Base-by-base conservation (phyloP, 257 asterid genomes). In the Solanum virginianum region DNA sequence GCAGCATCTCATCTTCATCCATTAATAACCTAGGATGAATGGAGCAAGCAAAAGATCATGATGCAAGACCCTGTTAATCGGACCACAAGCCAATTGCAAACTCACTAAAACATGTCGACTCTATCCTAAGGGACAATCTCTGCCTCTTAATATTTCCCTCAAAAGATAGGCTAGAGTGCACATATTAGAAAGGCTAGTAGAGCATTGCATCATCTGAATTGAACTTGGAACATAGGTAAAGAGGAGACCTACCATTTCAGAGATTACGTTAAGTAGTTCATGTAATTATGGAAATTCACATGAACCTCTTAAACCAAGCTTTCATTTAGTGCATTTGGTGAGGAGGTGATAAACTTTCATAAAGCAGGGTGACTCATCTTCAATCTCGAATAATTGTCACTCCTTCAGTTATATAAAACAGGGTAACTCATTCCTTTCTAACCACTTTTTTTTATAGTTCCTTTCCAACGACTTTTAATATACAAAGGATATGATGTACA, bases 401-500 rank as follows among this genome's bases (percentile, higher is more conserved):
- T 49, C 15, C 14, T 4, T 49, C 82, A 49, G 62, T 49, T 24
- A 49, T 24, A 49, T 54, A 77, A 77, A 75, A 54, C 43, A 77
- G 82, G 41, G 60, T 1, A 45, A 74, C 41, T 47, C 41, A 14
- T 49, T 75, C 60, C 41, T 75, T 47, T 74, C 41, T 45, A 51
- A 15, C 57, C 24, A 77, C 63, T 17, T 16, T 17, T 4, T 17
- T 9, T 39, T 17, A 68, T 43, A 45, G 12, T 12, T 72, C 57
- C 39, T 72, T 72, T n/a, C 80, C 36, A 72, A 6, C 13, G 20
- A 72, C 57, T 26, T 53, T 10, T 45, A 71, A 83, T 85, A 59
- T 86, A 87, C 90, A 86, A 56, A 84, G 53, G 54, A 80, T 62
- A 66, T 84, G 63, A 60, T 86, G 80, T 86, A 82, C 88, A 86